A percentile compares a stretch with the other conserved stretches of the same genome.
These are phyloP conservation scores for Vitis riparia DNA, from an alignment of 164 flowering plant genomes.

Conservation along the genomic window DNA sequence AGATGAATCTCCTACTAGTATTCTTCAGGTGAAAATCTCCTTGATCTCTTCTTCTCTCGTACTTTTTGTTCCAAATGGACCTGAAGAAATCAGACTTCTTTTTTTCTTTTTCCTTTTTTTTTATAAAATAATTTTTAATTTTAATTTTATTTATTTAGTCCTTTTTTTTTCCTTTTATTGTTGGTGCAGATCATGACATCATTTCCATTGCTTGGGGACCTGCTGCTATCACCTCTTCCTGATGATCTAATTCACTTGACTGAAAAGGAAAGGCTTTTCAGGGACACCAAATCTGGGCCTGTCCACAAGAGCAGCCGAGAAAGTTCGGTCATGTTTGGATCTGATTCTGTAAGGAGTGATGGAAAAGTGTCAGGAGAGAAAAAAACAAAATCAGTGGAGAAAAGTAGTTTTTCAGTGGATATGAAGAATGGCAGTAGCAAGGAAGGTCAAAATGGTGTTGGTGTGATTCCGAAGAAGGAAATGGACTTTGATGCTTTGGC, in stretches of 20 bases:
- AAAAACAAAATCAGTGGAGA: constrained; percentile 23
- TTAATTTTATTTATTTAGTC: background rate
- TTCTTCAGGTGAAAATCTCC: constrained; percentile 48
- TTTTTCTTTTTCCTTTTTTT: background rate
- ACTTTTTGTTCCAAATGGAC: background rate
- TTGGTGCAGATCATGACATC: constrained; percentile 64
- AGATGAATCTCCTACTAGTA: constrained; percentile 56
- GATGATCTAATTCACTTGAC: constrained; percentile 45
- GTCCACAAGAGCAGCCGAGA: constrained; percentile 21
- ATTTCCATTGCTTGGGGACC: constrained; percentile 28
- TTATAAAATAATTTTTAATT: background rate
- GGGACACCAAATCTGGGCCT: constrained; percentile 17
- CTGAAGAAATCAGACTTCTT: background rate
- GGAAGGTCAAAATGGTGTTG: constrained; percentile 8
- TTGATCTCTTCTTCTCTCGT: constrained; percentile 1
- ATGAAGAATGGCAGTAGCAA: constrained; percentile 14
- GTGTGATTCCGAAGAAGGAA: constrained; percentile 19
- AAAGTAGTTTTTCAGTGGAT: constrained; percentile 19
- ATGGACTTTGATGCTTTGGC: constrained; percentile 25
- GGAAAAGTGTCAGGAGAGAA: constrained; percentile 22
- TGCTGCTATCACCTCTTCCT: constrained; percentile 61
- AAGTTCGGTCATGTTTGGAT: constrained; percentile 18
- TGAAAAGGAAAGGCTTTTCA: constrained; percentile 25
- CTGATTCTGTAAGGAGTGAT: constrained; percentile 13
- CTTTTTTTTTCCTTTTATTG: background rate